These are phyloP conservation scores for Scedosporium dehoogii DNA, from an alignment of 2,329 filamentous ascomycete genomes.

Conservation along the genomic window DNA sequence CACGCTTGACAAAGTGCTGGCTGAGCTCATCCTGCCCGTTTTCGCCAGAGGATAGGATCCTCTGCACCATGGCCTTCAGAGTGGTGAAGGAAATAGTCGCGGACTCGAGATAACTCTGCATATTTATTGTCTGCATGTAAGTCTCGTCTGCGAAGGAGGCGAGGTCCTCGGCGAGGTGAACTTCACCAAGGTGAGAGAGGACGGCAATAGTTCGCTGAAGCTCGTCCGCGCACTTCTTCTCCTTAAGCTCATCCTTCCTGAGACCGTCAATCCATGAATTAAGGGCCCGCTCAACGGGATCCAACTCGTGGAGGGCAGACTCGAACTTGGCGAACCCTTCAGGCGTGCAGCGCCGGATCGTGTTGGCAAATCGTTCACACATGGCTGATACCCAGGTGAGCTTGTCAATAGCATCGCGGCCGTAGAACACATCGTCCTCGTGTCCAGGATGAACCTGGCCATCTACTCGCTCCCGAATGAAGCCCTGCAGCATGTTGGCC, in stretches of 20 bases:
- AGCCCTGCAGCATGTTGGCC: slow-evolving; percentile 64
- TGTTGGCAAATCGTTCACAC: slow-evolving; percentile 74
- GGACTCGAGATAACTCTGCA: slow-evolving; percentile 75
- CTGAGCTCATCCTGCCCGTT: slow-evolving; percentile 46
- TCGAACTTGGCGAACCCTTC: slow-evolving; percentile 72
- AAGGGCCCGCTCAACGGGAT: slow-evolving; percentile 80
- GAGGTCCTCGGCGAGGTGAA: slow-evolving; percentile 61
- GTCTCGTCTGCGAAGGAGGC: slow-evolving; percentile 69
- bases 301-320: slow-evolving; percentile 73
- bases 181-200: slow-evolving; percentile 75
- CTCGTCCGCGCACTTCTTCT: slow-evolving; percentile 71
- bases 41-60: slow-evolving; percentile 39
- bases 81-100: slow-evolving; percentile 58
- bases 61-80: slow-evolving; percentile 56
- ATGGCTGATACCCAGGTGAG: slow-evolving; percentile 74
- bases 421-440: slow-evolving; percentile 69
- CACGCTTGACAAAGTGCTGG: slow-evolving; percentile 57
- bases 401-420: slow-evolving; percentile 75
- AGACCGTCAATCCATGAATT: slow-evolving; percentile 83
- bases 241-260: slow-evolving; percentile 75
- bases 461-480: slow-evolving; percentile 69
- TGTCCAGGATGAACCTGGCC: slow-evolving; percentile 52
- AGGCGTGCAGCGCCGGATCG: slow-evolving; percentile 67
- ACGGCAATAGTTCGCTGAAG: slow-evolving; percentile 77
- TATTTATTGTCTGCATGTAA: slow-evolving; percentile 64